Evolutionary conservation across 176 grass and related monocot genomes (phyloP).

Genomic region (Lolium perenne): DNA sequence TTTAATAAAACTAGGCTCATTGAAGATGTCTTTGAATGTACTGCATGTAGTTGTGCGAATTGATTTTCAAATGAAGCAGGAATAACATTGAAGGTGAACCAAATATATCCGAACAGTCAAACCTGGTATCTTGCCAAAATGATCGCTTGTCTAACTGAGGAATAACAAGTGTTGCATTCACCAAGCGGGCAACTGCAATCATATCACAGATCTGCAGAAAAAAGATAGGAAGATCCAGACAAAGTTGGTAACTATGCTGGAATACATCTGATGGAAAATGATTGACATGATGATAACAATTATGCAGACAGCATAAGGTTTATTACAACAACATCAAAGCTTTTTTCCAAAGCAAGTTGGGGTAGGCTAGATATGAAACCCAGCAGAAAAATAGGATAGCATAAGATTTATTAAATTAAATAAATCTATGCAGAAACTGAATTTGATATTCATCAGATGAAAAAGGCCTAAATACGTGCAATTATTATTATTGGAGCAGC

Average conservation of each 20-base stretch:
- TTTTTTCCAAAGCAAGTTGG: no score
- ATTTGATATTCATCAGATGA: conserved; percentile 34
- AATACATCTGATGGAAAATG: conserved; percentile 8
- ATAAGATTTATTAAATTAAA: conserved; percentile 3
- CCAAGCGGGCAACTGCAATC: conserved; percentile 88
- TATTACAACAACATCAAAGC: background rate
- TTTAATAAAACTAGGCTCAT: conserved; percentile 80
- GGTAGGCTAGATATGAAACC: no score
- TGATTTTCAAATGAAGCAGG: conserved; percentile 31
- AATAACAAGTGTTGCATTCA: conserved; percentile 96
- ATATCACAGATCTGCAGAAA: conserved; percentile 83
- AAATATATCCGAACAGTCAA: conserved; percentile 33
- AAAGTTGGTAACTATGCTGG: background rate
- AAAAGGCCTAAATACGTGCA: conserved; percentile 1
- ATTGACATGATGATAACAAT: conserved; percentile 14
- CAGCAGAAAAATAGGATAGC: background rate
- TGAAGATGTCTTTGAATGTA: conserved; percentile 88
- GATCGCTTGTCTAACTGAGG: conserved; percentile 92
- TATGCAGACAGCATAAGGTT: background rate
- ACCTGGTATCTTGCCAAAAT: conserved; percentile 98
- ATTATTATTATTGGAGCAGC: background rate
- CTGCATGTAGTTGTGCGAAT: conserved; percentile 41
- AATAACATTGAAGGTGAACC: background rate
- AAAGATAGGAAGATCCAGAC: conserved; percentile 37
- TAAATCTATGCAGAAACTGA: conserved; percentile 11